phyloP scores from a whole-genome alignment of 176 grass and related monocot species.

The Luzula sylvatica region DNA sequence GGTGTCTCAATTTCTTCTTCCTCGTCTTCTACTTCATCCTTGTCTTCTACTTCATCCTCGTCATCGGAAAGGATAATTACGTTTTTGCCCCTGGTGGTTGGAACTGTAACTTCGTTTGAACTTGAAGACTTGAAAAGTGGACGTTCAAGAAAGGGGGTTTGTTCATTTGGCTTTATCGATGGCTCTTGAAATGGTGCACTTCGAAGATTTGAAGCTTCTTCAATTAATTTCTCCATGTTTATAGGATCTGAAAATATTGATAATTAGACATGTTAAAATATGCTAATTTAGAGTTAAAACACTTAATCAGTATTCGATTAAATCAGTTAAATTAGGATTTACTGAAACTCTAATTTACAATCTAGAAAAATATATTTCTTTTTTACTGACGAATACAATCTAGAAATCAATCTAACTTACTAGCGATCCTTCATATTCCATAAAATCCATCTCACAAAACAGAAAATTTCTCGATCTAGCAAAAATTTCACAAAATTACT shows the following conservation, averaged over 20 bases:
- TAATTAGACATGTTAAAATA: too few species aligned
- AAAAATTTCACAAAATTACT: too few species aligned
- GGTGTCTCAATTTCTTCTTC: constrained; percentile 21
- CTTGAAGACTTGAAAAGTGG: constrained; percentile 6
- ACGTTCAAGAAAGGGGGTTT: constrained; percentile 10
- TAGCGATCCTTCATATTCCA: too few species aligned
- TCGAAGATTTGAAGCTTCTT: constrained; percentile 42
- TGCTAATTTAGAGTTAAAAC: too few species aligned
- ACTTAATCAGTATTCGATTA: too few species aligned
- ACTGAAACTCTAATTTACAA: too few species aligned
- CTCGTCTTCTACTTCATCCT: constrained; percentile 10
- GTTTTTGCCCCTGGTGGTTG: constrained; percentile 16
- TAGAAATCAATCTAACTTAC: too few species aligned
- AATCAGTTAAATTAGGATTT: too few species aligned
- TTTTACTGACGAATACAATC: too few species aligned
- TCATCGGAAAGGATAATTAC: constrained; percentile 70
- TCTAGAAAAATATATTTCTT: too few species aligned
- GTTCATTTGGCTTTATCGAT: constrained; percentile 9
- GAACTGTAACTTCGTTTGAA: constrained; percentile 8
- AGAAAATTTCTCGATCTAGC: too few species aligned
- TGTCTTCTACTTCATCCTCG: constrained; percentile 47
- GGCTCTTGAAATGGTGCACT: constrained; percentile 43
- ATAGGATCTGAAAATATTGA: constrained; percentile 47
- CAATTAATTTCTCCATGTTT: constrained; percentile 44
- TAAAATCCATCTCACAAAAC: too few species aligned